Evolutionary conservation across 345 rosid species (phyloP).

Genomic region (Citrus reticulata): DNA sequence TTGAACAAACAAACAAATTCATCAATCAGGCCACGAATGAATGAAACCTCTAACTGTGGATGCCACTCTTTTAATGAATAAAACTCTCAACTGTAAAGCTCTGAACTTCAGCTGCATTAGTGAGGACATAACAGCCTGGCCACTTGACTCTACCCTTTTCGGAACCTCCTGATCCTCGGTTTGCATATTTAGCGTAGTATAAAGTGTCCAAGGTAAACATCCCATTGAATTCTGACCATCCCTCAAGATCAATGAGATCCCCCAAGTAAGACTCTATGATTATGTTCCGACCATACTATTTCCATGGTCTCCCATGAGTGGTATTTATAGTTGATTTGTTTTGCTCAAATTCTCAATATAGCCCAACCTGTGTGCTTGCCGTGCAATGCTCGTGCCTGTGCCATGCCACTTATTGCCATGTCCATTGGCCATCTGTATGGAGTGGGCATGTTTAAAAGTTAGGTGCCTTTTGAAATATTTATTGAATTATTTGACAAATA

Average conservation of each 20-base stretch:
- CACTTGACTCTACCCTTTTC: not conserved
- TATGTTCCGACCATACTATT: too few species aligned
- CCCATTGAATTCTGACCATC: not conserved
- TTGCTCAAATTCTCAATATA: not conserved
- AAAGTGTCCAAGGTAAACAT: not conserved
- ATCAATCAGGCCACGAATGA: too few species aligned
- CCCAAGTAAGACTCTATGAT: not conserved
- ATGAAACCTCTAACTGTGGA: too few species aligned
- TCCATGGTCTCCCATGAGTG: not conserved
- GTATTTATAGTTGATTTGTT: not conserved
- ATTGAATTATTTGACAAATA: too few species aligned
- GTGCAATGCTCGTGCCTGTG: too few species aligned
- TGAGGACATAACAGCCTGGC: not conserved
- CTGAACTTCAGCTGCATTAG: not conserved
- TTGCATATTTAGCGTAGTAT: not conserved
- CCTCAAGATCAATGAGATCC: not conserved
- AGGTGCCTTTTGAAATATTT: too few species aligned
- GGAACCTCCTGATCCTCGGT: not conserved
- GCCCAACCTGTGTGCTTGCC: rapidly evolving
- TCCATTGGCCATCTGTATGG: too few species aligned
- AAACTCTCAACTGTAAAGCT: not conserved
- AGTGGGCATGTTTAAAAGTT: too few species aligned
- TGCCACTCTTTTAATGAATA: too few species aligned
- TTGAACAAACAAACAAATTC: too few species aligned
- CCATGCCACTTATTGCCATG: too few species aligned